Evolutionary conservation across 2,329 filamentous ascomycete genomes (phyloP), one percentile per base, ranked within the genome.

Genomic region (Diaporthe sp.): DNA sequence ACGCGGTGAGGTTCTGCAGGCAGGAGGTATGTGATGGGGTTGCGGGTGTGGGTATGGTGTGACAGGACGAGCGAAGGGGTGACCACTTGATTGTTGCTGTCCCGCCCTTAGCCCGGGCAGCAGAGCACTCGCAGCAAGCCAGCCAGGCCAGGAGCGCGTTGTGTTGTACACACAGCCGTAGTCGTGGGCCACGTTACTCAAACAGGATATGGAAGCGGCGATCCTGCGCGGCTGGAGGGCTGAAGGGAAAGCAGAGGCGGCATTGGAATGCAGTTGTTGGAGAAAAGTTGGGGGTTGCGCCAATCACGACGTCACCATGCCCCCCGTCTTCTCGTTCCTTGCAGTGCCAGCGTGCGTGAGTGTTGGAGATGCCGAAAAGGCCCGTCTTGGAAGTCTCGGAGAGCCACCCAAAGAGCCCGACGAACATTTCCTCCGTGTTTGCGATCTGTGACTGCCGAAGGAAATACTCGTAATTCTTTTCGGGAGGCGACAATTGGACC

Each of bases 191-290:
- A 39, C 46, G 65, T 55, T 70, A 42, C 65, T 55, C 8, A 31
- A 70, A 55, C 13, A 19, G 65, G 65, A n/a, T 46, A 70, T 39
- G 65, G 65, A 34, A 70, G 65, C 22, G 65, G 65, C 65, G 65
- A 70, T 70, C 65, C 65, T 42, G 22, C 65, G 46, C 65, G 65
- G 15, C 65, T 42, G 31, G 65, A 39, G 31, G 62, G 37, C 39
- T 44, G 60, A 19, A 42, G 37, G 44, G 28, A 68, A 37, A 39
- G 62, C 31, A 53, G 10, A 42, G 28, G 19, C 49, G 65, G 65
- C 65, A 55, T 34, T 70, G 62, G 62, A 53, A 68, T 68, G 65
- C 46, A 51, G 31, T n/a, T n/a, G 46, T 53, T 70, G 65, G 65
- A 46, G 65, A 55, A 42, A 53, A 55, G 49, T 19, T 55, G 34